These are phyloP conservation scores for Stephanodiscus triporus DNA, from an alignment of 108 stramenopile species.

Conservation along the genomic window DNA sequence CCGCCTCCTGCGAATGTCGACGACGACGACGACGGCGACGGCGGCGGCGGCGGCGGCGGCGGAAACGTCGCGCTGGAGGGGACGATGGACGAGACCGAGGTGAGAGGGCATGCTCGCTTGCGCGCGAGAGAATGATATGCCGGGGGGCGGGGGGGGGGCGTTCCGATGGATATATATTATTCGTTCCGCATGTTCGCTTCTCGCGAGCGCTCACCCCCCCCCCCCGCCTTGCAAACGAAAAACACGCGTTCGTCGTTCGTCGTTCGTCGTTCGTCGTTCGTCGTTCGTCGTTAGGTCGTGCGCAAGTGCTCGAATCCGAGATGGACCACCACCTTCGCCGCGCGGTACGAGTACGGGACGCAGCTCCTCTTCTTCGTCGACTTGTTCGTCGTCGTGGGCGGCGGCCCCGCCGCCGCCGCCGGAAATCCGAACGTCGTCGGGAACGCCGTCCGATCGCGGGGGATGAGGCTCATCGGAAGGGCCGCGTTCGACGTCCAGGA, in stretches of 20 bases:
- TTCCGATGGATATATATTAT: too few relatives aligned
- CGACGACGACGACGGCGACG: neutral
- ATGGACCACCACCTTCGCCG: conserved; percentile 27
- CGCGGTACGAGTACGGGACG: conserved; percentile 31
- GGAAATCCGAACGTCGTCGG: too few relatives aligned
- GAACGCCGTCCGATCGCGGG: neutral
- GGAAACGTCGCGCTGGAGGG: neutral
- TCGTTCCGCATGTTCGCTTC: too few relatives aligned
- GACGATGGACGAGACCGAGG: conserved; percentile 5
- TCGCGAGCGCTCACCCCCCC: too few relatives aligned
- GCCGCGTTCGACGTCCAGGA: conserved; percentile 36
- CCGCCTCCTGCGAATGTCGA: neutral
- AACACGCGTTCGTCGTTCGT: too few relatives aligned
- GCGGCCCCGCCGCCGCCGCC: too few relatives aligned
- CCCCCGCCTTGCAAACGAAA: neutral
- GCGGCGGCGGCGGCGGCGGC: too few relatives aligned
- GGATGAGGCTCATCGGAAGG: conserved; percentile 15
- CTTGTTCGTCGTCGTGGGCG: conserved; percentile 15
- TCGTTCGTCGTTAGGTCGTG: too few relatives aligned
- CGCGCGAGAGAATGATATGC: too few relatives aligned
- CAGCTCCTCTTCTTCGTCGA: conserved; percentile 35
- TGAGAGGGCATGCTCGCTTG: too few relatives aligned
- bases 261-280: too few relatives aligned
- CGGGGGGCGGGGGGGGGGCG: too few relatives aligned
- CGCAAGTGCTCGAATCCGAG: conserved; percentile 24